phyloP scores from a whole-genome alignment of 768 basidiomycete species.

The Amanita pallidorosea region DNA sequence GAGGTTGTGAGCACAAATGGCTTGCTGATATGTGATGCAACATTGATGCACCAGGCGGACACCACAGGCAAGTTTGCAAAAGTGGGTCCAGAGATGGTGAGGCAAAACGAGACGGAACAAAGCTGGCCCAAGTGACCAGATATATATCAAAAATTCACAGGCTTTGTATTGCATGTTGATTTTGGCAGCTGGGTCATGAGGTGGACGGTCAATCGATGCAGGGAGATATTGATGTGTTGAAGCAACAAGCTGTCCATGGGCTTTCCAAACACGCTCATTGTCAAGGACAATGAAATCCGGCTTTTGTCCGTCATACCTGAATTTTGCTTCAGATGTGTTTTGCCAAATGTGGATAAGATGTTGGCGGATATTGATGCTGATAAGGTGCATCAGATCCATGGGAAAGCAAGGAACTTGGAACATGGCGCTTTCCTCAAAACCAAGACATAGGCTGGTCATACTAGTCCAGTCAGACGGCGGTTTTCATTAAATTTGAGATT shows the following conservation, averaged over 20 bases:
- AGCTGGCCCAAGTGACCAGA: slow-evolving; percentile 18
- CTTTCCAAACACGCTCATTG: not conserved
- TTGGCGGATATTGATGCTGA: not conserved
- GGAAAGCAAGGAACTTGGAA: slow-evolving; percentile 6
- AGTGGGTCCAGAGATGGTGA: slow-evolving; percentile 4
- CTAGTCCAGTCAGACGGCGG: not conserved
- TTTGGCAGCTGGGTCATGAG: slow-evolving; percentile 20
- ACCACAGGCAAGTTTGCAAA: slow-evolving; percentile 15
- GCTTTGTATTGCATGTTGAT: slow-evolving; percentile 21
- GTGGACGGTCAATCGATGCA: slow-evolving; percentile 17
- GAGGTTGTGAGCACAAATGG: slow-evolving; percentile 9
- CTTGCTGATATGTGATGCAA: slow-evolving; percentile 8
- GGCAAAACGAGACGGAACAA: slow-evolving; percentile 14
- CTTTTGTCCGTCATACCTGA: not conserved
- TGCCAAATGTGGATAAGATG: slow-evolving; percentile 4
- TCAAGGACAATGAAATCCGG: slow-evolving; percentile 2
- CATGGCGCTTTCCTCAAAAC: not conserved
- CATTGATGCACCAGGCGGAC: slow-evolving; percentile 15
- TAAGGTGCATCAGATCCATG: slow-evolving; percentile 3
- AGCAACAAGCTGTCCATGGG: slow-evolving; percentile 7
- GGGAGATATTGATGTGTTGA: slow-evolving; percentile 5
- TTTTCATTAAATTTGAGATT: not conserved
- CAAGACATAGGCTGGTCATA: not conserved
- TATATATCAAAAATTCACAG: slow-evolving; percentile 16
- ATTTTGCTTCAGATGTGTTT: not conserved